Percentiles rank a stretch among this genome's conserved stretches.
phyloP scores from a whole-genome alignment of 371 early-diverging fungal species.

The Capillidium rhysosporum region DNA sequence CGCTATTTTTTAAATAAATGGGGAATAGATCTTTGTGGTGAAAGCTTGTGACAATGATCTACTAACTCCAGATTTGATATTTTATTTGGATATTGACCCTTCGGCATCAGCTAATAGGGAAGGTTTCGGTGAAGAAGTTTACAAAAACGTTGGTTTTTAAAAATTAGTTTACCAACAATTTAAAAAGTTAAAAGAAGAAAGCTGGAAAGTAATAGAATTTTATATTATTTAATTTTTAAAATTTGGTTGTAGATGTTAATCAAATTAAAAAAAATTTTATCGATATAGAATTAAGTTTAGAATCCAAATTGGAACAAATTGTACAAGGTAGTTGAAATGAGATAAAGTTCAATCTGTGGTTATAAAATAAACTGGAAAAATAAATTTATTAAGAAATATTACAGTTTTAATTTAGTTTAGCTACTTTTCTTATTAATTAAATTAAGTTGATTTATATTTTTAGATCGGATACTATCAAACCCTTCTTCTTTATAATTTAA shows the following conservation, averaged over 20 bases:
- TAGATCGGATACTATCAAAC: too few relatives aligned
- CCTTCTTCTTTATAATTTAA: too few relatives aligned
- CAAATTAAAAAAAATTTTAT: neutral
- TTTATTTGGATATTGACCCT: conserved; percentile 79
- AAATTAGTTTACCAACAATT: conserved; percentile 44
- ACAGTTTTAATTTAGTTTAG: too few relatives aligned
- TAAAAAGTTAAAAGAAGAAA: conserved; percentile 23
- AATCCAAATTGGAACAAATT: too few relatives aligned
- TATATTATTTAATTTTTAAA: neutral
- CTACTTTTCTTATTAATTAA: too few relatives aligned
- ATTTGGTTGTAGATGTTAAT: neutral
- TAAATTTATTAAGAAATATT: too few relatives aligned
- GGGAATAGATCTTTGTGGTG: conserved; percentile 84
- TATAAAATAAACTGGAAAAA: too few relatives aligned
- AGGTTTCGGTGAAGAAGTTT: conserved; percentile 90
- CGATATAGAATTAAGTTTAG: too few relatives aligned
- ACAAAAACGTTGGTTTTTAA: conserved; percentile 83
- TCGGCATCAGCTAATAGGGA: conserved; percentile 51
- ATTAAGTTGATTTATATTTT: too few relatives aligned
- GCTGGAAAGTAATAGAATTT: conserved; percentile 33
- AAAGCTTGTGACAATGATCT: conserved; percentile 73
- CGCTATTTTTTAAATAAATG: conserved; percentile 9
- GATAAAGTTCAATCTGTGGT: too few relatives aligned
- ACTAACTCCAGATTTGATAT: conserved; percentile 63
- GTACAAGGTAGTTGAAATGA: too few relatives aligned